Evolutionary conservation across 768 basidiomycete genomes (phyloP).

Genomic region (Lyophyllum atratum): DNA sequence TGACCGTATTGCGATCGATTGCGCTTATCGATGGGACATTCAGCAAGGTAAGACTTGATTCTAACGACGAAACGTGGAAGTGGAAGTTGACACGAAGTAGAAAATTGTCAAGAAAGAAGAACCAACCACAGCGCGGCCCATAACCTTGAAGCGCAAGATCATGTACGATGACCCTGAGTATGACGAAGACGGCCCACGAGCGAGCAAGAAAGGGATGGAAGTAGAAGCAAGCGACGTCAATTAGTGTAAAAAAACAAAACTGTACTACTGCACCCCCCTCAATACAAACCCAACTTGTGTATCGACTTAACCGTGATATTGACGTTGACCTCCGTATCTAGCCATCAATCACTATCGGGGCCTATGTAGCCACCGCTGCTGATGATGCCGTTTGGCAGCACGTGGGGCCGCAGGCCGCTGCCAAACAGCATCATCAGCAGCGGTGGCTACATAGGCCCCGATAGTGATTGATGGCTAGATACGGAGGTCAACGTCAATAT

Average conservation of each 20-base stretch:
- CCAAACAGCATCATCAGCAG: too few species aligned
- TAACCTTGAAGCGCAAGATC: not conserved
- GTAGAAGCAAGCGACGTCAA: not conserved
- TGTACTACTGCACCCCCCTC: not conserved
- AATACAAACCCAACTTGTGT: not conserved
- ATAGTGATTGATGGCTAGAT: too few species aligned
- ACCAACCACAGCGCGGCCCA: not conserved
- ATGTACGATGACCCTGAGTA: not conserved
- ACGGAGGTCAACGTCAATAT: too few species aligned
- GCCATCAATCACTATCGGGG: too few species aligned
- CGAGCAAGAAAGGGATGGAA: not conserved
- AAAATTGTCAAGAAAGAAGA: not conserved
- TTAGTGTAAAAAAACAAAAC: not conserved
- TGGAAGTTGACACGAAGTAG: not conserved
- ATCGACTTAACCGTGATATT: not conserved
- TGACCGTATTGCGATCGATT: slow-evolving; percentile 11
- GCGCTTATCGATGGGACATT: slow-evolving; percentile 11
- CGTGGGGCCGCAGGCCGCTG: not conserved
- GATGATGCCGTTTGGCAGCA: not conserved
- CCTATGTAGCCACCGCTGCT: not conserved
- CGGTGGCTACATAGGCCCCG: too few species aligned
- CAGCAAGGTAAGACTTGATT: slow-evolving; percentile 10
- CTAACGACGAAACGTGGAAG: not conserved
- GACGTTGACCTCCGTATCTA: not conserved
- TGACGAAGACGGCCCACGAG: not conserved